These are phyloP conservation scores for Cylindricascospora bacillispora DNA, from an alignment of 1,139 yeast species.

Conservation along the genomic window DNA sequence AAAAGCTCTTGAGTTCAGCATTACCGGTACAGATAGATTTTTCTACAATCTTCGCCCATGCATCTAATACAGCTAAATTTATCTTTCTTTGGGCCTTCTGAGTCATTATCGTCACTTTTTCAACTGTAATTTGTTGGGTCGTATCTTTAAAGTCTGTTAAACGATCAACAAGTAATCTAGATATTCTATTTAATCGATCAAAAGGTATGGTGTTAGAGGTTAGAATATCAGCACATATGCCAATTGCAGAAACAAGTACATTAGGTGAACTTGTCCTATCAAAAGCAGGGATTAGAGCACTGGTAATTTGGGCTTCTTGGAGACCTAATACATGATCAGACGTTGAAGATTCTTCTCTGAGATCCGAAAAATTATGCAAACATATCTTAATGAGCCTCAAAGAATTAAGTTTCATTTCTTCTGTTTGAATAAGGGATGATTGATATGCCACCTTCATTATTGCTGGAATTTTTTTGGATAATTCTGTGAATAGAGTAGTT, in stretches of 20 bases:
- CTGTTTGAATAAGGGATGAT: conserved; percentile 65
- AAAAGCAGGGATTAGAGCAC: conserved; percentile 88
- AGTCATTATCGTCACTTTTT: conserved; percentile 30
- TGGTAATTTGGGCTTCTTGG: conserved; percentile 87
- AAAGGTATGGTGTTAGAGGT: conserved; percentile 41
- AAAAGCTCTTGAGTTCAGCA: conserved; percentile 30
- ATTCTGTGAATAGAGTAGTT: conserved; percentile 26
- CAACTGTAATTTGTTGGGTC: conserved; percentile 25
- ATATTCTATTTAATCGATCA: conserved; percentile 43
- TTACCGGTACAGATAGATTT: conserved; percentile 30
- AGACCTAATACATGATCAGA: conserved; percentile 69
- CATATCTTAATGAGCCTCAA: conserved; percentile 52
- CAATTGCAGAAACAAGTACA: conserved; percentile 66
- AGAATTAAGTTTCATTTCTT: conserved; percentile 52
- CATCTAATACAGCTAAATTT: conserved; percentile 58
- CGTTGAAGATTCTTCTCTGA: conserved; percentile 64
- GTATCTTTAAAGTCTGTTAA: conserved; percentile 39
- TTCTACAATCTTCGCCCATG: conserved; percentile 79
- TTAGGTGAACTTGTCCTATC: conserved; percentile 57
- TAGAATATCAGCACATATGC: conserved; percentile 68
- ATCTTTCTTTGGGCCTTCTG: conserved; percentile 47
- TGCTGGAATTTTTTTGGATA: conserved; percentile 50
- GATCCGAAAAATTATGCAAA: conserved; percentile 33
- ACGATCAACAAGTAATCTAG: conserved; percentile 53
- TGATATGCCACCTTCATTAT: conserved; percentile 72